Evolutionary conservation across 2,329 filamentous ascomycete species (phyloP), one percentile per base, ranked within the genome.

Genomic region (Colletotrichum shisoi): DNA sequence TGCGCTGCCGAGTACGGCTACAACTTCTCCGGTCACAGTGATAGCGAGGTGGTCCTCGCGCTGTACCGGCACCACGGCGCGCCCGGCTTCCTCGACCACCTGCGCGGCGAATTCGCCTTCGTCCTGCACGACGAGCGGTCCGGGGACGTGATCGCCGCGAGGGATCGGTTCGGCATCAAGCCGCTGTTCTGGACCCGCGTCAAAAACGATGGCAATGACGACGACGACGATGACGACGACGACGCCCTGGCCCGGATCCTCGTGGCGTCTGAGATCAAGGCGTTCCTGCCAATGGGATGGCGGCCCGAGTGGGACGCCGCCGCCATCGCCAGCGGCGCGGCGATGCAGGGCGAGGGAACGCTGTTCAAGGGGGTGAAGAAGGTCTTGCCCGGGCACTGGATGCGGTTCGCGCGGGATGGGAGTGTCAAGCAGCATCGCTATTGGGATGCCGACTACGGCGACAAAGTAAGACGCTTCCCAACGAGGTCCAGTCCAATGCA

Each of bases 131-230:
- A 87, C 68, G 72, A 73, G 3, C 71, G 79, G 61, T 15, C 19
- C 17, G 24, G 37, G n/a, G 63, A 77, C 0, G 75, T 85, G 34
- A 73, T 87, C 39, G 82, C 24, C 0, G 83, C 77, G 1, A 74
- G 84, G n/a, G 85, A 87, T 71, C 79, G 84, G 0, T 86, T 81
- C 72, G 24, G 85, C 4, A 83, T 87, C 71, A 87, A 87, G 71
- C 83, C 84, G 1, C 75, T 87, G 12, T 82, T 83, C 61, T 86
- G 80, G 74, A 85, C 82, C 0, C 27, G 15, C 15, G 12, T 6
- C 3, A 31, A 3, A 12, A 34, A n/a, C 31, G 31, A 19, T n/a
- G 4, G 15, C 6, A 6, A 34, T 51, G 12, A 9, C 12, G 27
- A 53, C n/a, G 54, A 19, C 17, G 15, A 31, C 27, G 27, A 27